phyloP scores from a whole-genome alignment of 2,329 filamentous ascomycete species.

The Fonsecaea erecta region DNA sequence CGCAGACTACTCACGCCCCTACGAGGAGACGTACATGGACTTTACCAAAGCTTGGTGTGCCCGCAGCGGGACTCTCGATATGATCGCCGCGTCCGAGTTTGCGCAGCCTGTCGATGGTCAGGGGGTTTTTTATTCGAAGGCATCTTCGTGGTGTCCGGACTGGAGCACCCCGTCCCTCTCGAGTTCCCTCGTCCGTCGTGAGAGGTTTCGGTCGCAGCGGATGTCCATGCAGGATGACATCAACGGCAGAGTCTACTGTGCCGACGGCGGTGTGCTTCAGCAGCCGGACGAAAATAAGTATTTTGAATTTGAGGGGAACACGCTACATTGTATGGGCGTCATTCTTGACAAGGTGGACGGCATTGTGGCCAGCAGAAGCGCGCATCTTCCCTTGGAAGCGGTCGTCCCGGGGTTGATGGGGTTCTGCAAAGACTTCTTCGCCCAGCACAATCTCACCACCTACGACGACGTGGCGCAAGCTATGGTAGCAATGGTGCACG shows the following conservation, averaged over 20 bases:
- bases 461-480: conserved; percentile 13
- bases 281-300: background rate
- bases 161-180: conserved; percentile 7
- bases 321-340: conserved; percentile 12
- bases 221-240: conserved; percentile 4
- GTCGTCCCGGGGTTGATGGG: background rate
- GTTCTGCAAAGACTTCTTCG: background rate
- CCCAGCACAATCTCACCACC: background rate
- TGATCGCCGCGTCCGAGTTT: conserved; percentile 13
- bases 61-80: conserved; percentile 10
- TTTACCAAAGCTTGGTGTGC: conserved; percentile 14
- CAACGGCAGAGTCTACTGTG: conserved; percentile 2
- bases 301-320: conserved; percentile 3
- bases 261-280: conserved; percentile 11
- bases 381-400: background rate
- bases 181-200: conserved; percentile 13
- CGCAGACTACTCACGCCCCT: conserved; percentile 8
- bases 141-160: conserved; percentile 19
- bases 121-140: conserved; percentile 7
- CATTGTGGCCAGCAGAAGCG: background rate
- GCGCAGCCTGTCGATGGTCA: background rate
- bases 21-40: conserved; percentile 4
- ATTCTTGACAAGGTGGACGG: conserved; percentile 11
- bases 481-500: conserved; percentile 16
- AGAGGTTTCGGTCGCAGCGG: background rate